Base-by-base conservation (phyloP, 805 yeast genomes). In the Saccharomycopsis microspora region DNA sequence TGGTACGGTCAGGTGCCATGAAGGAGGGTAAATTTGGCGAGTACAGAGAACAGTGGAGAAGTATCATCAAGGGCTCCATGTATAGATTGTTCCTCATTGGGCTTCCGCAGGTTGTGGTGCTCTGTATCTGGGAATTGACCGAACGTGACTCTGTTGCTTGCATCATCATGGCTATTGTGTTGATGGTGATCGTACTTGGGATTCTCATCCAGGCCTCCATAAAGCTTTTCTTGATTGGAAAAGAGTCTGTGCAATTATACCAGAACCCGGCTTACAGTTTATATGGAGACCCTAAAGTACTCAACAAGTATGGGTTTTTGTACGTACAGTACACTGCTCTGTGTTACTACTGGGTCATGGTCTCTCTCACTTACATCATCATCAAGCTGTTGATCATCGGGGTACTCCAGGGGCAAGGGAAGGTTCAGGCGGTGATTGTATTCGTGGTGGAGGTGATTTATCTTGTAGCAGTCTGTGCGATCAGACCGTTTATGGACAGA, bases 311-410 rank as follows among this genome's bases (percentile, higher is more conserved):
- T 67, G 98, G 98, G 0, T 93, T 93, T 65, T 64, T 93, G 54
- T 93, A 93, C 58, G 87, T 88, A 35, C 96, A 88, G 66, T 93
- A 76, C 70, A 75, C 86, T 53, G 97, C 97, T 6, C 85, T 82
- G 47, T 74, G 78, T 53, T 93, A 83, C 66, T 93, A 82, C 72
- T 93, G 90, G 76, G 72, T 89, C 47, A 64, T 76, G 2, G 76
- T 85, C 28, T 62, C 80, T 43, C 67, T 90, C 56, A 41, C 67
- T 5, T 88, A 88, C 63, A 71, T 81, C 41, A 73, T 89, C 52
- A 58, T 82, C 44, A 81, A 89, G 63, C 78, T 95, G 0, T 69
- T 88, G 46, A 78, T 93, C 56, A 88, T 93, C 55, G 97, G 96
- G 0, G 81, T 88, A 19, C 71, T 88, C 51, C 98, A 93, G 65